Conservation (phyloP, 441 rosid species). For the Corymbia citriodora region DNA sequence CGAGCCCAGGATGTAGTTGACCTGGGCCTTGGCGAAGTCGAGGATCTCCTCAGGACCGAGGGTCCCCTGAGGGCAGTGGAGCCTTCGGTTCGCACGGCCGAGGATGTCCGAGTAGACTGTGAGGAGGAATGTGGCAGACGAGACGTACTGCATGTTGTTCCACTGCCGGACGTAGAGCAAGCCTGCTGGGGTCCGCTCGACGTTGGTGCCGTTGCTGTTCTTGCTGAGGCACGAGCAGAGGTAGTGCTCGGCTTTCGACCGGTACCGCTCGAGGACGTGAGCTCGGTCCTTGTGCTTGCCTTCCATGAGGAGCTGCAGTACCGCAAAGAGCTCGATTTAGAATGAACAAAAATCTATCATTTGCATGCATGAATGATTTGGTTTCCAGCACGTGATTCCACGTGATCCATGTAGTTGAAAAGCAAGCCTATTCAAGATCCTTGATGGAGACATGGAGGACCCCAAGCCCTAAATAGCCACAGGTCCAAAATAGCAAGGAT, state of each 20-base stretch:
- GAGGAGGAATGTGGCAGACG: constrained; percentile 76
- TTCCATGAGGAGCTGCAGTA: constrained; percentile 45
- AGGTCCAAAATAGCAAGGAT: background rate
- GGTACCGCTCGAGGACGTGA: constrained; percentile 40
- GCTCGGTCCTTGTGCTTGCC: constrained; percentile 46
- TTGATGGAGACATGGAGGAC: background rate
- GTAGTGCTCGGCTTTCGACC: constrained; percentile 76
- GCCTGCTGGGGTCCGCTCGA: constrained; percentile 70
- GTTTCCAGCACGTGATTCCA: background rate
- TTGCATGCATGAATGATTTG: background rate
- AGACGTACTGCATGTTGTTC: constrained; percentile 97
- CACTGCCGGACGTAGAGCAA: constrained; percentile 78
- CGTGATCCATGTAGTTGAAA: background rate
- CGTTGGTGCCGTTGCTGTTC: constrained; percentile 56
- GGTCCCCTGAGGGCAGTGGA: constrained; percentile 41
- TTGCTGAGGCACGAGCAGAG: constrained; percentile 75
- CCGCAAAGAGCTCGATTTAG: background rate
- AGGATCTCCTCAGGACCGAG: constrained; percentile 47
- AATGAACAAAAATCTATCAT: background rate
- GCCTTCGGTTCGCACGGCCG: constrained; percentile 19
- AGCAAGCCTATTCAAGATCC: background rate
- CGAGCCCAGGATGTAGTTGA: constrained; percentile 73
- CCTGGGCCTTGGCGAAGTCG: constrained; percentile 63
- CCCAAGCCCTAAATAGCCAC: background rate
- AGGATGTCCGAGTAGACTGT: constrained; percentile 69